phyloP scores from a whole-genome alignment of 75 land plant species.

The Pinus taeda region DNA sequence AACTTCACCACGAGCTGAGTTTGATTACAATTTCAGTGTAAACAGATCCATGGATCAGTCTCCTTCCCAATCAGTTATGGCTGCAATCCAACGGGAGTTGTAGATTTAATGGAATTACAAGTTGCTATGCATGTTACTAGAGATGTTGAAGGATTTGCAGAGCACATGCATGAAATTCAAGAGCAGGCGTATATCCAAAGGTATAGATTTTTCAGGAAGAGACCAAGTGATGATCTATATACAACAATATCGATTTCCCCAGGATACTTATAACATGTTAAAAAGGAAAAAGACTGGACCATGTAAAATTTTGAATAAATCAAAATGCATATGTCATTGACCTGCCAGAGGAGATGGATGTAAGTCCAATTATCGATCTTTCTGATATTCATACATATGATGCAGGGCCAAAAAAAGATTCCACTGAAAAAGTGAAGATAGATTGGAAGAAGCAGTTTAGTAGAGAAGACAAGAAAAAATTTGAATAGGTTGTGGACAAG shows the following conservation, averaged over 20 bases:
- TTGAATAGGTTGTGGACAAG: background rate
- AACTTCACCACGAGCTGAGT: background rate
- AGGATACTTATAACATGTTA: background rate
- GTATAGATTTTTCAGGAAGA: background rate
- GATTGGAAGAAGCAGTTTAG: background rate
- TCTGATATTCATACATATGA: background rate
- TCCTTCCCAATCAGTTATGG: background rate
- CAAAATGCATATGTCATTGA: background rate
- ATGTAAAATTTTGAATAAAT: background rate
- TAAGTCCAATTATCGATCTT: background rate
- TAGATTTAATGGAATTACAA: background rate
- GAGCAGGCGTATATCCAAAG: background rate
- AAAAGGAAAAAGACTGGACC: background rate
- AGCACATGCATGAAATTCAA: background rate
- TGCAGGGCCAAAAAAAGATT: background rate
- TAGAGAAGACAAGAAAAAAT: background rate
- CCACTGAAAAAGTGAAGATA: background rate
- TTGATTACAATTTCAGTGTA: background rate
- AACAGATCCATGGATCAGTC: background rate
- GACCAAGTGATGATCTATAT: background rate
- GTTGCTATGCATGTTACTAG: background rate
- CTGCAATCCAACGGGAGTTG: background rate
- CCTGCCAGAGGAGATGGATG: background rate
- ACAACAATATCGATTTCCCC: too few relatives aligned
- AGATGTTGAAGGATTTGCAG: background rate